phyloP scores from a whole-genome alignment of 345 rosid species.

The Aegle marmelos region DNA sequence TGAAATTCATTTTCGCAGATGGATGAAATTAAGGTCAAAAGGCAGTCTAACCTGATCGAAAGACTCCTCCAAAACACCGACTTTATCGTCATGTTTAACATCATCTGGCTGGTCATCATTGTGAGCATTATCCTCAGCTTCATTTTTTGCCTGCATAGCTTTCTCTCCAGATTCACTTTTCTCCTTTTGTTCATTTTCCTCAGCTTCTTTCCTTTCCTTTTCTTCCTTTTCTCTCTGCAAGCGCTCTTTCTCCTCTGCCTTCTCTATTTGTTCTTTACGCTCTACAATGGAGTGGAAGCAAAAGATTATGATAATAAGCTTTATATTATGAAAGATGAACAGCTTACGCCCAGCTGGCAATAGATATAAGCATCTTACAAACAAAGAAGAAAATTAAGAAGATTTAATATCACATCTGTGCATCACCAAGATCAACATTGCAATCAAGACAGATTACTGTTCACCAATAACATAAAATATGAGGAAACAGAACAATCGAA shows the following conservation, averaged over 20 bases:
- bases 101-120: constrained; percentile 32
- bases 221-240: constrained; percentile 76
- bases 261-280: constrained; percentile 81
- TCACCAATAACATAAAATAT: not conserved
- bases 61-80: constrained; percentile 46
- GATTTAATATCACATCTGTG: not conserved
- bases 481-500: not conserved
- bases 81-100: constrained; percentile 33
- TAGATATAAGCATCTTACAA: not conserved
- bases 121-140: constrained; percentile 25
- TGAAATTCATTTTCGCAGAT: not conserved
- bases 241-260: constrained; percentile 74
- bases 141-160: constrained; percentile 34
- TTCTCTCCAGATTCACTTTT: constrained; percentile 36
- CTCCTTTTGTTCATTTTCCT: constrained; percentile 44
- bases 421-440: not conserved
- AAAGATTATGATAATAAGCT: constrained; percentile 16
- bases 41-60: constrained; percentile 51
- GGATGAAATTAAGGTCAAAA: not conserved
- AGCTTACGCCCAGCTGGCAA: not conserved
- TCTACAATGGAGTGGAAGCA: constrained; percentile 39
- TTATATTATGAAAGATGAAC: not conserved
- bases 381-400: not conserved
- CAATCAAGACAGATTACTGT: not conserved
- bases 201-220: constrained; percentile 68